phyloP scores from a whole-genome alignment of 768 basidiomycete species.

The Cystobasidium tubakii region DNA sequence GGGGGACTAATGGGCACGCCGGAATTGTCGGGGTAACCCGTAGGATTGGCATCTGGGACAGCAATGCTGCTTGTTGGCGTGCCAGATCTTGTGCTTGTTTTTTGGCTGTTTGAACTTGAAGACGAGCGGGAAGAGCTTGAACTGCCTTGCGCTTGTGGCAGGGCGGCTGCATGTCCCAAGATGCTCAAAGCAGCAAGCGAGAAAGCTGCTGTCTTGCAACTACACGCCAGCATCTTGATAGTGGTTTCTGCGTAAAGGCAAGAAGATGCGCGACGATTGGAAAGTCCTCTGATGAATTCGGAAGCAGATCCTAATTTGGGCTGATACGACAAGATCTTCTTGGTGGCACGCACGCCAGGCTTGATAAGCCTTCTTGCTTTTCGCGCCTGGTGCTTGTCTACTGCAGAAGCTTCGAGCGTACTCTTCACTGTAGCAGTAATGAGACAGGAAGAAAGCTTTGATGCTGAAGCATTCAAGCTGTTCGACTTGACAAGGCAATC shows the following conservation, averaged over 20 bases:
- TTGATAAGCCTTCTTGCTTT: background rate
- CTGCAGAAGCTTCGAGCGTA: too few species aligned
- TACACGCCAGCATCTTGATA: background rate
- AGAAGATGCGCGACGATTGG: background rate
- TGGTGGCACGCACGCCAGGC: background rate
- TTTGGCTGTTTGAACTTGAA: background rate
- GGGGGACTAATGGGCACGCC: conserved; percentile 12
- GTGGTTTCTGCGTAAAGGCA: background rate
- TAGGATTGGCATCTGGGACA: conserved; percentile 11
- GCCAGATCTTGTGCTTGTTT: background rate
- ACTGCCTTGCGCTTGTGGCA: conserved; percentile 1
- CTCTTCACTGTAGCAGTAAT: background rate
- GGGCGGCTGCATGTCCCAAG: background rate
- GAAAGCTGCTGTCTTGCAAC: background rate
- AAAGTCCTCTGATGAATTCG: background rate
- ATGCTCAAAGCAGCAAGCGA: background rate
- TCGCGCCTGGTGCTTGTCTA: background rate
- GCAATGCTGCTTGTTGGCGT: background rate
- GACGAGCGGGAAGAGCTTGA: background rate
- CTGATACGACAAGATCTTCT: background rate
- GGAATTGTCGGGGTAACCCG: conserved; percentile 6
- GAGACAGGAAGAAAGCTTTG: background rate
- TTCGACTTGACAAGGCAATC: too few species aligned
- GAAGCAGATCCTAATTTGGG: background rate
- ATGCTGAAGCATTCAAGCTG: background rate